Conservation (phyloP, 2,329 filamentous ascomycete genomes). For the Penicillium frequentans region DNA sequence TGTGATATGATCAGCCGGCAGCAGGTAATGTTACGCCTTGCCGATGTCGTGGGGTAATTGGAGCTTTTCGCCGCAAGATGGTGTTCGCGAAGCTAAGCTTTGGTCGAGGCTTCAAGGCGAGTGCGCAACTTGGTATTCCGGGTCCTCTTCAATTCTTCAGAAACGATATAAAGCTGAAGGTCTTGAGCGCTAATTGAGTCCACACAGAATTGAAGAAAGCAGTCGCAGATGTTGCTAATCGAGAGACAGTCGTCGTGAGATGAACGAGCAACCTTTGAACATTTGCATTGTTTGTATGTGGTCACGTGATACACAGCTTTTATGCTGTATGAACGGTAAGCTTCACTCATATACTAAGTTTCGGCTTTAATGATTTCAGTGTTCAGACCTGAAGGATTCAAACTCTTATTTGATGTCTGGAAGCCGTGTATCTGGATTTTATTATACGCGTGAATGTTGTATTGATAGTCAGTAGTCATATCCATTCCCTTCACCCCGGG, state of each 20-base stretch:
- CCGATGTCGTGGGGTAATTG: background rate
- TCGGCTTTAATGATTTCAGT: background rate
- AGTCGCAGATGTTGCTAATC: background rate
- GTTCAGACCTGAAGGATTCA: no score
- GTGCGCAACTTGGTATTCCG: background rate
- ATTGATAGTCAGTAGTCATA: no score
- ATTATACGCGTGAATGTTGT: no score
- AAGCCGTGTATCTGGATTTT: no score
- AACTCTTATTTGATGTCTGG: no score
- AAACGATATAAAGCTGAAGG: background rate
- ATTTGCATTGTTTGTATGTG: constrained; percentile 14
- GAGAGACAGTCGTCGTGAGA: background rate
- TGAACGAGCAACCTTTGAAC: constrained; percentile 4
- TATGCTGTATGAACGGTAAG: background rate
- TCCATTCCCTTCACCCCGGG: no score
- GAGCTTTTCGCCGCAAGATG: background rate
- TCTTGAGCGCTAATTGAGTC: background rate
- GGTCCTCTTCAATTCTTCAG: background rate
- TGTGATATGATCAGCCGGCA: background rate
- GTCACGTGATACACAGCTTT: constrained; percentile 17
- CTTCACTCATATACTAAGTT: background rate
- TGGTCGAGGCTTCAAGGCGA: background rate
- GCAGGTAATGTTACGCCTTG: background rate
- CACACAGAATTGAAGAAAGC: background rate
- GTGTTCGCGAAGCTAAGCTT: background rate